phyloP scores from a whole-genome alignment of 805 yeast genomes.

The Nakazawaea anatomiae region DNA sequence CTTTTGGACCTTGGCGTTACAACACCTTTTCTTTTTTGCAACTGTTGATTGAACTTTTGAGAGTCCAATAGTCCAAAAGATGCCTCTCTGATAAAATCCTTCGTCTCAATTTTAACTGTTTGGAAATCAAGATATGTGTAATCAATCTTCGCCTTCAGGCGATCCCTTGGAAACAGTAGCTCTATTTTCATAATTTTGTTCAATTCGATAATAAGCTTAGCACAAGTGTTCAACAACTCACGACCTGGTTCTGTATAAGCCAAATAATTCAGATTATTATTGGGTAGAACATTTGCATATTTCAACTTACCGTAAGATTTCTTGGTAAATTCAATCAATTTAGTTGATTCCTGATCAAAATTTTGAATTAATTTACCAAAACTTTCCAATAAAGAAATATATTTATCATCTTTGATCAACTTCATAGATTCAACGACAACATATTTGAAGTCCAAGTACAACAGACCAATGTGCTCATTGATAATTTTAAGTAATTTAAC shows the following conservation, averaged over 20 bases:
- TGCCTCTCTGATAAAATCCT: slow-evolving; percentile 54
- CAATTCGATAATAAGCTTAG: slow-evolving; percentile 1
- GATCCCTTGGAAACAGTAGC: neutral
- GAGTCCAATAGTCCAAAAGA: slow-evolving; percentile 51
- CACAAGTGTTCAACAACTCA: neutral
- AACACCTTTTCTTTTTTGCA: slow-evolving; percentile 18
- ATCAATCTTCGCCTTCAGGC: slow-evolving; percentile 3
- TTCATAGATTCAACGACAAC: neutral
- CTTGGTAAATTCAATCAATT: neutral
- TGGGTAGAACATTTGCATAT: neutral
- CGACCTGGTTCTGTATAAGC: neutral
- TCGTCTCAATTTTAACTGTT: slow-evolving; percentile 50
- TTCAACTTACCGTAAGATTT: neutral
- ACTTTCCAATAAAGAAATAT: neutral
- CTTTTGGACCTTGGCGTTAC: slow-evolving; percentile 20
- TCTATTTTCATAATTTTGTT: slow-evolving; percentile 5
- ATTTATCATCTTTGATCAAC: neutral
- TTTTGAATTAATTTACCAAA: neutral
- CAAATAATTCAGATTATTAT: neutral
- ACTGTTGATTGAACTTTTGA: slow-evolving; percentile 20
- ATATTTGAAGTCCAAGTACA: slow-evolving; percentile 44
- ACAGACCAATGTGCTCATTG: slow-evolving; percentile 61
- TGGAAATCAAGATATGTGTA: slow-evolving; percentile 54
- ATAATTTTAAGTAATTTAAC: slow-evolving; percentile 62
- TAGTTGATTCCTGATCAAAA: neutral